Evolutionary conservation across 139 green algal genomes (phyloP).

Genomic region (Cymbomonas tetramitiformis): DNA sequence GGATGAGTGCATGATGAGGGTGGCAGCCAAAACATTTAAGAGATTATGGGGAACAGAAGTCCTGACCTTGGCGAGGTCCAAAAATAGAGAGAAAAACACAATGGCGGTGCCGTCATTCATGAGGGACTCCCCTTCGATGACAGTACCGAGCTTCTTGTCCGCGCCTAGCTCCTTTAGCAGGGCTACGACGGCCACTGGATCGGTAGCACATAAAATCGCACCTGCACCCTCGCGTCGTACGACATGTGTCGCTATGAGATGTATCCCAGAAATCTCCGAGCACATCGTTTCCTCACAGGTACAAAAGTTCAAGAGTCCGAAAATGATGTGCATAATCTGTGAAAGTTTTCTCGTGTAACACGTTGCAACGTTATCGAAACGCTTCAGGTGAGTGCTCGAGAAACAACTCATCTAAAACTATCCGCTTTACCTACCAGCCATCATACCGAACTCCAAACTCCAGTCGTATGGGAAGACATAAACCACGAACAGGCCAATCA

Average conservation of each 20-base stretch:
- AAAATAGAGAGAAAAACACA: constrained; percentile 13
- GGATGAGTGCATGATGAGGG: no score
- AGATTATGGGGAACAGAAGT: no score
- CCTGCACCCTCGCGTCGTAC: no score
- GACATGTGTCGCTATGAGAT: no score
- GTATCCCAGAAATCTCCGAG: constrained; percentile 22
- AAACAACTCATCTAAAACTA: constrained; percentile 1
- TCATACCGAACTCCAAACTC: constrained; percentile 29
- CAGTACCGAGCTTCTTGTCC: constrained; percentile 32
- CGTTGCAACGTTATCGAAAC: no score
- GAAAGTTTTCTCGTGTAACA: no score
- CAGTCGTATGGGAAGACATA: constrained; percentile 49
- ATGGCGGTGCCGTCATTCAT: constrained; percentile 62
- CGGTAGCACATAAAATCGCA: constrained; percentile 46
- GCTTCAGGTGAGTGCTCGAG: background rate
- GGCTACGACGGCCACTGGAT: constrained; percentile 57
- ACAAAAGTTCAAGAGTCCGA: background rate
- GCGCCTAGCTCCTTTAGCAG: constrained; percentile 46
- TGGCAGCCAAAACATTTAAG: no score
- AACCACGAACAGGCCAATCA: constrained; percentile 35
- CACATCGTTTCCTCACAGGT: background rate
- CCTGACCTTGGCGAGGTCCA: background rate
- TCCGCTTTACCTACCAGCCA: no score
- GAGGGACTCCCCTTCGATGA: constrained; percentile 58
- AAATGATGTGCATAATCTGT: no score